These are phyloP conservation scores for Plasmopara muralis DNA, from an alignment of 352 stramenopile genomes.

Conservation along the genomic window DNA sequence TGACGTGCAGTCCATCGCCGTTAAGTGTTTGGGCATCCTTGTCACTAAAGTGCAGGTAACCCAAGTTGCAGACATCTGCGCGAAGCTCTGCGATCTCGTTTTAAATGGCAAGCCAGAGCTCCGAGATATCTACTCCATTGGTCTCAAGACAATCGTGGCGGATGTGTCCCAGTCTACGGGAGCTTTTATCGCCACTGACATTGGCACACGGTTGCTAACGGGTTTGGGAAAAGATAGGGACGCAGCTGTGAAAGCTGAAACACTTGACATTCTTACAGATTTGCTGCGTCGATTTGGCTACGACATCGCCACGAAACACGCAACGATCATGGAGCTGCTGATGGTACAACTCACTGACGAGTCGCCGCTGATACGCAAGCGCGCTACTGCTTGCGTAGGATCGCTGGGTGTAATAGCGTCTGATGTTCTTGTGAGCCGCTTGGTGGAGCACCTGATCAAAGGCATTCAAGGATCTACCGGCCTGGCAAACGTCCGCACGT, in stretches of 20 bases:
- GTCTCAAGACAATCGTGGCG: slow-evolving; percentile 94
- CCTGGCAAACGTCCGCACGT: slow-evolving; percentile 78
- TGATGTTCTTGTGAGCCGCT: slow-evolving; percentile 89
- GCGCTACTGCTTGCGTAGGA: slow-evolving; percentile 91
- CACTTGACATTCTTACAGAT: slow-evolving; percentile 96
- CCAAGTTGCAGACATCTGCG: slow-evolving; percentile 95
- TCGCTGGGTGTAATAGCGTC: slow-evolving; percentile 93
- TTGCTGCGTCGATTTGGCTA: slow-evolving; percentile 94
- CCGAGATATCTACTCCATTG: slow-evolving; percentile 98
- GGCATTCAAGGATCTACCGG: slow-evolving; percentile 80
- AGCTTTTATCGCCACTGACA: slow-evolving; percentile 63
- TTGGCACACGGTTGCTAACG: slow-evolving; percentile 62
- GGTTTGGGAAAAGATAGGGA: slow-evolving; percentile 65
- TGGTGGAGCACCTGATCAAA: slow-evolving; percentile 90
- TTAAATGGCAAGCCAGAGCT: slow-evolving; percentile 95
- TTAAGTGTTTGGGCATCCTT: slow-evolving; percentile 92
- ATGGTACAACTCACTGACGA: slow-evolving; percentile 78
- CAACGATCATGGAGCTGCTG: slow-evolving; percentile 84
- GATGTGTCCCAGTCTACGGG: slow-evolving; percentile 91
- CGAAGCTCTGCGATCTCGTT: slow-evolving; percentile 95
- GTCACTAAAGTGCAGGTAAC: slow-evolving; percentile 94
- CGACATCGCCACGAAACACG: slow-evolving; percentile 82
- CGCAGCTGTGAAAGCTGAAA: slow-evolving; percentile 87
- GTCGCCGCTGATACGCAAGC: slow-evolving; percentile 92
- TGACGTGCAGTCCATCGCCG: slow-evolving; percentile 95